These are phyloP conservation scores for Nephelium lappaceum DNA, from an alignment of 345 rosid species.

Conservation along the genomic window DNA sequence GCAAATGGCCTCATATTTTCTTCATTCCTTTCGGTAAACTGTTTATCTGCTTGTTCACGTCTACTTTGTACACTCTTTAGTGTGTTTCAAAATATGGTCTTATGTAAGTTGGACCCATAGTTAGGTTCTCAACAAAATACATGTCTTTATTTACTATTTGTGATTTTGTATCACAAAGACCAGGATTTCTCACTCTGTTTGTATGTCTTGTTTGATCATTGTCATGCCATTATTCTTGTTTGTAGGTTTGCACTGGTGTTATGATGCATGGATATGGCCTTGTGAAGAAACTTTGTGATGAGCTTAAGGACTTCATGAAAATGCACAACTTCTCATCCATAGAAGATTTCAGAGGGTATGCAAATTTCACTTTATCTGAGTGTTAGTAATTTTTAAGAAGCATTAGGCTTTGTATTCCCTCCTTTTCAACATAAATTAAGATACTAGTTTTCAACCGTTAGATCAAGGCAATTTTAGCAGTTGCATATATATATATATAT, in stretches of 20 bases:
- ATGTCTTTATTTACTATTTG: neutral
- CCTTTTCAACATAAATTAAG: neutral
- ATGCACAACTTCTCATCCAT: constrained; percentile 77
- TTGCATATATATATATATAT: too few species aligned
- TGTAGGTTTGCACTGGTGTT: constrained; percentile 93
- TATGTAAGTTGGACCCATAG: too few species aligned
- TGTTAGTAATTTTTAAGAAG: neutral
- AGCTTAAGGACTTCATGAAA: constrained; percentile 88
- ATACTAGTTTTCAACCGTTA: neutral
- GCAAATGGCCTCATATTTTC: neutral
- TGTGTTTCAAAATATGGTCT: neutral
- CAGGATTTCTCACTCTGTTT: neutral
- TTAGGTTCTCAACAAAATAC: too few species aligned
- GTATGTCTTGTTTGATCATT: neutral
- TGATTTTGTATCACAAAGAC: neutral
- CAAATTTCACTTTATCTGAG: neutral
- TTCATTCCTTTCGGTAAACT: neutral
- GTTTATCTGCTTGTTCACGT: neutral
- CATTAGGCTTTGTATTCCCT: neutral
- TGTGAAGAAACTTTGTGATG: constrained; percentile 77
- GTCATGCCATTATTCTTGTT: neutral
- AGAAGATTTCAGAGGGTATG: constrained; percentile 95
- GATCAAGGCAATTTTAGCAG: neutral
- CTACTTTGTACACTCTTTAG: neutral
- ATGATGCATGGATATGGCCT: constrained; percentile 98